Base-by-base conservation (phyloP, 2,329 filamentous ascomycete genomes). In the Aureobasidium sp. region DNA sequence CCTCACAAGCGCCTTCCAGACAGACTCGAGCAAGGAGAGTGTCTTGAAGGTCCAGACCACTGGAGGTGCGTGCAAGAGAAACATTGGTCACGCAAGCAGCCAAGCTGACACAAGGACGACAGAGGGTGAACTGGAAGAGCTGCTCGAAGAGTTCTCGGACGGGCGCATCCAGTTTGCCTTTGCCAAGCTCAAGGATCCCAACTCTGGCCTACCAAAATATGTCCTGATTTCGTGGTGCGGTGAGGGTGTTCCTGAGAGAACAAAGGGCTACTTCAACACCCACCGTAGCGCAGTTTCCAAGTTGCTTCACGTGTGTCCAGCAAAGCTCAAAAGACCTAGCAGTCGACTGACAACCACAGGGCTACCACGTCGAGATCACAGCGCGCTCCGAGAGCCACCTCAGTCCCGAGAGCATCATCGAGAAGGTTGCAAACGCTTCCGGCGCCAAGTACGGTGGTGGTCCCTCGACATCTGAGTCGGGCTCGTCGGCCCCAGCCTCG, bases 201-300 rank as follows among this genome's bases (percentile, higher is more conserved):
- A 98, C 70, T 88, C 86, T 2, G 75, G 78, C 19, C 80, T 98
- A 14, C 90, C 91, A 45, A 98, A 98, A 76, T 87, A 84, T 68
- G 88, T 95, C 56, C 79, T 98, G 60, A 89, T 98, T 67, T 90
- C 87, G 60, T 98, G 93, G 86, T 98, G 93, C 69, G 93, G 93
- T 60, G 91, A 94, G 66, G 93, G 93, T 62, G 93, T 98, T 14
- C 93, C 93, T n/a, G 93, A 98, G 73, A 80, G 91, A 64, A 97
- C 91, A 57, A 98, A 97, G 73, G 93, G 93, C 60, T 97, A 97
- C 73, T 98, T 98, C 68, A 95, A 89, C 60, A 96, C 90, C 72
- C 91, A 98, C 71, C 76, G 93, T 42, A 84, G 86, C 56, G 85
- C 89, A 42, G 90, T 97, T 32, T 84, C 90, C 57, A 96, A 95